Evolutionary conservation across 139 green algal genomes (phyloP).

Genomic region (Coccomyxa sp.): DNA sequence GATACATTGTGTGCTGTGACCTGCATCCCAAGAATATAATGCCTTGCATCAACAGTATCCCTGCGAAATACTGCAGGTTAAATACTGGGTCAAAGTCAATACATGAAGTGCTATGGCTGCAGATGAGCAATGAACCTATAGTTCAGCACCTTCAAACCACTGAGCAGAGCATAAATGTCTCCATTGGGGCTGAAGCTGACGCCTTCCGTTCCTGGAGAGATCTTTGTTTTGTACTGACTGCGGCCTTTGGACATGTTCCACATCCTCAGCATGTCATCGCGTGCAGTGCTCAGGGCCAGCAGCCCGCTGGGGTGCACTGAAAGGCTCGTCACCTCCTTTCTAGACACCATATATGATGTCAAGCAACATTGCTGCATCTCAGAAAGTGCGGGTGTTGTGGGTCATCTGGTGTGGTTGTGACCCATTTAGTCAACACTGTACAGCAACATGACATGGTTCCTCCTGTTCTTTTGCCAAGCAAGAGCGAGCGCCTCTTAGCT

Average conservation of each 20-base stretch:
- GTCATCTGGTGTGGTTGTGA: no score
- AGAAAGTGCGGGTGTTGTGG: no score
- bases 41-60: no score
- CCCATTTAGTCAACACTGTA: no score
- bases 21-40: background rate
- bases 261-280: slow-evolving; percentile 71
- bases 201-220: slow-evolving; percentile 28
- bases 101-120: no score
- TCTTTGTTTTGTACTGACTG: slow-evolving; percentile 50
- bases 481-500: no score
- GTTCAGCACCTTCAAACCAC: background rate
- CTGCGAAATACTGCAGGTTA: no score
- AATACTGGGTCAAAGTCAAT: no score
- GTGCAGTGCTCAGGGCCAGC: slow-evolving; percentile 62
- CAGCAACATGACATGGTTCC: no score
- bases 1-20: background rate
- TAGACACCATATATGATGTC: slow-evolving; percentile 41
- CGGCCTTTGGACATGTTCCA: slow-evolving; percentile 77
- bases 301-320: slow-evolving; percentile 66
- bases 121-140: no score
- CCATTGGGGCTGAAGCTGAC: slow-evolving; percentile 31
- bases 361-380: background rate
- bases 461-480: no score
- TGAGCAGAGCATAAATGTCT: slow-evolving; percentile 5
- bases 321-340: slow-evolving; percentile 56